Conservation (phyloP, 352 stramenopile species). For the Chrysophaeum taylorii region DNA sequence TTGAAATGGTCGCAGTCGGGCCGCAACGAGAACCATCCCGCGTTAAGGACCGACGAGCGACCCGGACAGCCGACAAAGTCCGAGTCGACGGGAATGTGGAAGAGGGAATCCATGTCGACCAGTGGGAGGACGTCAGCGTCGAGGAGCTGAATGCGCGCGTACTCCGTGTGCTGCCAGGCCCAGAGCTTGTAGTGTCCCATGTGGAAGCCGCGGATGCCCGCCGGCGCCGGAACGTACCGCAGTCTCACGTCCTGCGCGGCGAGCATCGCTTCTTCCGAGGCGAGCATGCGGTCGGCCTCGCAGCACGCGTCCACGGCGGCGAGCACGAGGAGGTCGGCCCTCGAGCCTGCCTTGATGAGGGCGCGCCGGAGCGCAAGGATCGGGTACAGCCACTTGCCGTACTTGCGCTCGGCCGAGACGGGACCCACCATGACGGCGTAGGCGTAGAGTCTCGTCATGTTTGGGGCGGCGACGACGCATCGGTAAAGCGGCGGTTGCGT, state of each 20-base stretch:
- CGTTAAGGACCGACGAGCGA: background rate
- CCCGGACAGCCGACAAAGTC: background rate
- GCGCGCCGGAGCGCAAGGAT: background rate
- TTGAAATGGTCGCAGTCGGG: slow-evolving; percentile 1
- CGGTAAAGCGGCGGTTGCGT: background rate
- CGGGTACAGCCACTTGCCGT: background rate
- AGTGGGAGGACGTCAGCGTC: slow-evolving; percentile 7
- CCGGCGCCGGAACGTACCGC: background rate
- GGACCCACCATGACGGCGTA: background rate
- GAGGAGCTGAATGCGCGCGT: background rate
- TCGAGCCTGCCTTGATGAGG: background rate
- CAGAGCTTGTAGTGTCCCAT: slow-evolving; percentile 11
- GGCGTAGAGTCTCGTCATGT: background rate
- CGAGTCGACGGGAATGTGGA: background rate
- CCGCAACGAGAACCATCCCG: background rate
- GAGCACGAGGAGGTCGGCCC: background rate
- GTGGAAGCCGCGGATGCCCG: background rate
- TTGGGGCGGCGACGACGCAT: background rate
- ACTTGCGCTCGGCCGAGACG: background rate
- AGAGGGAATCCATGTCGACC: background rate
- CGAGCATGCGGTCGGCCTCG: background rate
- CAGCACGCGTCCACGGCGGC: background rate
- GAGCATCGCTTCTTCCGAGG: background rate
- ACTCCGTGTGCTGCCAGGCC: slow-evolving; percentile 14
- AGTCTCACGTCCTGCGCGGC: background rate